A percentile compares a stretch with the other conserved stretches of the same genome.
These are phyloP conservation scores for Aspergillus tanneri DNA, from an alignment of 2,329 filamentous ascomycete species.

Conservation along the genomic window DNA sequence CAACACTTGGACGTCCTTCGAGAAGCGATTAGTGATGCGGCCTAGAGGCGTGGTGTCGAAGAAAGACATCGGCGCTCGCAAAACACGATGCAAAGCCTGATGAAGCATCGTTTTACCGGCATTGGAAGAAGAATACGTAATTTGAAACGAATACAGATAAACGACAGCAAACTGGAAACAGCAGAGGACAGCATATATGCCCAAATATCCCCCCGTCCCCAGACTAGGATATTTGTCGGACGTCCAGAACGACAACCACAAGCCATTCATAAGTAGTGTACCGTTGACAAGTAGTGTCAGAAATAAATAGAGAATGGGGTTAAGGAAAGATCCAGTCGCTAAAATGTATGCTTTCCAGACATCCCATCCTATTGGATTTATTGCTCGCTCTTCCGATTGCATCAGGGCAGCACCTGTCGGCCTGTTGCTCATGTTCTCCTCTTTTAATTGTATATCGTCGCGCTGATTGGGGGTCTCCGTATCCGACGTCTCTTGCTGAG, in stretches of 20 bases:
- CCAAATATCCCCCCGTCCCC: conserved; percentile 67
- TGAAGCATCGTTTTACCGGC: conserved; percentile 80
- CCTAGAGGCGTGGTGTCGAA: conserved; percentile 96
- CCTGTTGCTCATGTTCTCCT: conserved; percentile 14
- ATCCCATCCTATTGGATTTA: conserved; percentile 73
- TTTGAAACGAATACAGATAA: conserved; percentile 75
- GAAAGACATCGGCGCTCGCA: conserved; percentile 75
- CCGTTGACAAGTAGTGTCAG: conserved; percentile 73
- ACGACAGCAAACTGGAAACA: conserved; percentile 68
- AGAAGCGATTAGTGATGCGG: conserved; percentile 94
- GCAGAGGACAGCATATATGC: conserved; percentile 69
- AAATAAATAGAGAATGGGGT: conserved; percentile 58
- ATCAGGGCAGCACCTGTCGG: conserved; percentile 37
- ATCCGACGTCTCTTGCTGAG: conserved; percentile 59
- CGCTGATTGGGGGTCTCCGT: conserved; percentile 45
- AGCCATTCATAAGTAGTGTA: conserved; percentile 79
- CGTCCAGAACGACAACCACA: conserved; percentile 96
- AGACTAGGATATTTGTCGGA: conserved; percentile 68
- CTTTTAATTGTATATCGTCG: conserved; percentile 33
- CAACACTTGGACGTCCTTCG: conserved; percentile 93
- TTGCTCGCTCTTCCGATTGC: conserved; percentile 59
- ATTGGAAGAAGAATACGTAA: conserved; percentile 77
- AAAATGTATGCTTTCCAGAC: conserved; percentile 76
- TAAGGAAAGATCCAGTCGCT: conserved; percentile 69
- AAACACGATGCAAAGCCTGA: conserved; percentile 72